These are phyloP conservation scores for Mycena albidolilacea DNA, from an alignment of 768 basidiomycete species.

Conservation along the genomic window DNA sequence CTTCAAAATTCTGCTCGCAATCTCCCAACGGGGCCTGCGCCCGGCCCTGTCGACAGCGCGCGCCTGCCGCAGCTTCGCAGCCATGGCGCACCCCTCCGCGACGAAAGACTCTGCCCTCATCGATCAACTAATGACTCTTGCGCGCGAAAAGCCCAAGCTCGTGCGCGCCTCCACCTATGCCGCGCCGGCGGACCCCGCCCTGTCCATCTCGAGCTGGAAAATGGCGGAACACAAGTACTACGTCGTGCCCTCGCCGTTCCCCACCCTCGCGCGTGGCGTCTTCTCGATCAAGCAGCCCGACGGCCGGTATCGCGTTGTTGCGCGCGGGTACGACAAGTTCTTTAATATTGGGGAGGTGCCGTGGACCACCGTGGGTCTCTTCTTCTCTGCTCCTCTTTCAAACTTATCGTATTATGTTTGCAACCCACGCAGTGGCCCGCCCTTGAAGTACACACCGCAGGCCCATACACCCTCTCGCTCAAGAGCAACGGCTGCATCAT, in stretches of 20 bases:
- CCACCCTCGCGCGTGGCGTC: slow-evolving; percentile 91
- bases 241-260: slow-evolving; percentile 90
- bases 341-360: slow-evolving; percentile 98
- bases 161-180: slow-evolving; percentile 70
- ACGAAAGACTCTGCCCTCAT: slow-evolving; percentile 73
- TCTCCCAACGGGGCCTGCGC: slow-evolving; percentile 24
- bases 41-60: neutral
- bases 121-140: slow-evolving; percentile 63
- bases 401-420: slow-evolving; percentile 10
- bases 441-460: slow-evolving; percentile 75
- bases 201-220: slow-evolving; percentile 88
- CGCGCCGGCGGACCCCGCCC: slow-evolving; percentile 69
- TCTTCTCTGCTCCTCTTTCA: neutral
- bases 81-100: neutral
- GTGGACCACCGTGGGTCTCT: slow-evolving; percentile 85
- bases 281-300: slow-evolving; percentile 73
- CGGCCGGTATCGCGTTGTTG: slow-evolving; percentile 74
- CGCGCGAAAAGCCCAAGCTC: slow-evolving; percentile 72
- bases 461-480: slow-evolving; percentile 90
- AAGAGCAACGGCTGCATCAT: slow-evolving; percentile 99
- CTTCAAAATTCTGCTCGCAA: slow-evolving; percentile 28
- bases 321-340: slow-evolving; percentile 97
- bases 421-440: slow-evolving; percentile 69
- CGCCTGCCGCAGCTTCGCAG: slow-evolving; percentile 7
- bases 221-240: slow-evolving; percentile 98